Evolutionary conservation across 352 stramenopile species (phyloP).

Genomic region (Globisporangium viniferum): DNA sequence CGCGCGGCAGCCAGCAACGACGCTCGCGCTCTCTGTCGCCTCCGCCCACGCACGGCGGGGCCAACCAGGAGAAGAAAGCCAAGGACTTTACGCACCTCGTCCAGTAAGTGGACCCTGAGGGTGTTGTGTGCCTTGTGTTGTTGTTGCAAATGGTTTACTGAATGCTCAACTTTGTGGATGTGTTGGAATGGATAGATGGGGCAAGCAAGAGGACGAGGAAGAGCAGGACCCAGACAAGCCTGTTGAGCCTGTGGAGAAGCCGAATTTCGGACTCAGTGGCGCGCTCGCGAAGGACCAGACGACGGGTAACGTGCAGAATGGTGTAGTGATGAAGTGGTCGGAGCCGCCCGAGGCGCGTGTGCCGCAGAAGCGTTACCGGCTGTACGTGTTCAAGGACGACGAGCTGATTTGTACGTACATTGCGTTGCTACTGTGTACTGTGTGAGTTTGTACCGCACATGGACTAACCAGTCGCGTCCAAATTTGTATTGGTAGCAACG

Average conservation of each 20-base stretch:
- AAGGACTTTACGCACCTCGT: constrained; percentile 55
- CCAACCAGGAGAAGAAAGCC: constrained; percentile 41
- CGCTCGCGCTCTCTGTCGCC: constrained; percentile 25
- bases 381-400: constrained; percentile 98
- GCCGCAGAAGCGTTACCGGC: constrained; percentile 90
- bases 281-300: constrained; percentile 94
- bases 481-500: constrained; percentile 66
- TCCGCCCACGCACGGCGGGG: constrained; percentile 16
- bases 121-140: not conserved
- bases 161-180: not conserved
- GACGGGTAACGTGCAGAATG: constrained; percentile 96
- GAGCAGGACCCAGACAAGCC: constrained; percentile 28
- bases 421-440: not conserved
- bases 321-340: constrained; percentile 96
- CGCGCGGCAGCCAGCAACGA: constrained; percentile 1
- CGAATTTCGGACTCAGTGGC: constrained; percentile 97
- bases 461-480: not conserved
- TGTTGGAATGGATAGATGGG: constrained; percentile 42
- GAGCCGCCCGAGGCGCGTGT: constrained; percentile 94
- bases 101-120: constrained; percentile 27
- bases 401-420: constrained; percentile 56
- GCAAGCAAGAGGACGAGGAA: constrained; percentile 64
- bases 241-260: constrained; percentile 79
- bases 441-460: not conserved
- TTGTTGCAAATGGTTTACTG: not conserved